Conservation (phyloP, 768 basidiomycete genomes). For the Xerocomus potaroensis region DNA sequence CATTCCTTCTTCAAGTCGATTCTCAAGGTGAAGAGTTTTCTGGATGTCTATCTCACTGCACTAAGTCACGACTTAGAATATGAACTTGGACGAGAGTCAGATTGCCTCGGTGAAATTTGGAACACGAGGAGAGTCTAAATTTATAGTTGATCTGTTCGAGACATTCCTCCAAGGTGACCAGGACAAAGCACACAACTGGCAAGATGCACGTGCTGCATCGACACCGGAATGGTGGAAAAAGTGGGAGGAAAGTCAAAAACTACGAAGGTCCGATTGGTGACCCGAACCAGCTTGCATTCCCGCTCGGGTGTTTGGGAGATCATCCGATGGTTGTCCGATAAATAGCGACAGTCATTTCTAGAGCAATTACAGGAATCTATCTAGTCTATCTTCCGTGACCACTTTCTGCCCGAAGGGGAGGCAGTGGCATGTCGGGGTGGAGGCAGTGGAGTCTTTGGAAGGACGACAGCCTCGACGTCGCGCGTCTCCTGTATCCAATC, state of each 20-base stretch:
- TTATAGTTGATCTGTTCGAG: slow-evolving; percentile 18
- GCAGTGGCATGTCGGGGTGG: slow-evolving; percentile 39
- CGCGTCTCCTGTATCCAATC: slow-evolving; percentile 25
- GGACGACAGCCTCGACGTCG: slow-evolving; percentile 42
- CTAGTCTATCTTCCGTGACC: slow-evolving; percentile 72
- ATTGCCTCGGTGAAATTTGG: slow-evolving; percentile 9
- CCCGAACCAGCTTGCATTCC: neutral
- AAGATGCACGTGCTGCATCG: slow-evolving; percentile 19
- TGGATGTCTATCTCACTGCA: neutral
- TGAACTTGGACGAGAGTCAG: slow-evolving; percentile 14
- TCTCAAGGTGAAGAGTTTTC: slow-evolving; percentile 20
- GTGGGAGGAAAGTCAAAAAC: slow-evolving; percentile 24
- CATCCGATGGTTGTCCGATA: slow-evolving; percentile 10
- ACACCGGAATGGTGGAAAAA: slow-evolving; percentile 31
- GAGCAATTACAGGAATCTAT: slow-evolving; percentile 21
- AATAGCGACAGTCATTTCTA: slow-evolving; percentile 11
- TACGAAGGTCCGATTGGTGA: slow-evolving; percentile 5
- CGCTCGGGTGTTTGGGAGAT: neutral
- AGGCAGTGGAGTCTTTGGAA: slow-evolving; percentile 39
- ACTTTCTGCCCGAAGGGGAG: slow-evolving; percentile 55
- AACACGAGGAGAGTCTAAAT: slow-evolving; percentile 12
- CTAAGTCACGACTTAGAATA: slow-evolving; percentile 13
- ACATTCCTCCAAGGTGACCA: slow-evolving; percentile 23
- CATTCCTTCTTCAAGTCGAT: slow-evolving; percentile 25
- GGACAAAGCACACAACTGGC: slow-evolving; percentile 18